Evolutionary conservation across 179 eudicot genomes (phyloP), one percentile per base, ranked within the genome.

Genomic region (Amaranthus tricolor): DNA sequence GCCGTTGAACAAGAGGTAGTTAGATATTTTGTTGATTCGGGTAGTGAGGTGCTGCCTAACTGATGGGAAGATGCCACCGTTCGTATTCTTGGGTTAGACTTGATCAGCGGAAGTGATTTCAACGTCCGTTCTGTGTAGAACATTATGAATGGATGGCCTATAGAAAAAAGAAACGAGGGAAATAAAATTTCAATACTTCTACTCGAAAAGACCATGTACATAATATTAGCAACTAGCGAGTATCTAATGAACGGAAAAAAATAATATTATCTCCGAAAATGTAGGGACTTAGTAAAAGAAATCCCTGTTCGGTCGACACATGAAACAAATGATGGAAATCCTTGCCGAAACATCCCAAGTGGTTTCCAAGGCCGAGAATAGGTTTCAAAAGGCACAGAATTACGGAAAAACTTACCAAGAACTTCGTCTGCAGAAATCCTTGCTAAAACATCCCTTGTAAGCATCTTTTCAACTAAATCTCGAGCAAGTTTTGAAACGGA

Each of bases 61-160:
- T 75, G 82, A 54, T 74, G 85, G 68, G 84, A 75, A 66, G 79
- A 59, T 44, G 77, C 45, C 60, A 53, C 75, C 17, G 74, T 72
- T 51, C 75, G 84, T 52, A 73, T 73, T 72, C 80, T 90, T 12
- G 76, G 44, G 73, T 83, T 94, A 63, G 89, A 77, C 78, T 87
- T 89, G 82, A 84, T 58, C 61, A 31, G 40, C 3, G 85, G 78
- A 48, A 86, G 78, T 0, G 91, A 83, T 71, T 74, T 88, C 68
- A 93, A 77, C 16, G 81, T 82, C 45, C 82, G 89, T 49, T 93
- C 91, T 0, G 97, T 90, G 81, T 90, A 88, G 85, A 93, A 90
- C 76, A 90, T 55, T 74, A 95, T 86, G 91, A 97, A 95, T 68
- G 99, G 97, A 88, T 94, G 97, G 60, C 86, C 97, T 94, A 83